These are phyloP conservation scores for Calonectria pseudoreteaudii DNA, from an alignment of 2,329 filamentous ascomycete species.

Conservation along the genomic window DNA sequence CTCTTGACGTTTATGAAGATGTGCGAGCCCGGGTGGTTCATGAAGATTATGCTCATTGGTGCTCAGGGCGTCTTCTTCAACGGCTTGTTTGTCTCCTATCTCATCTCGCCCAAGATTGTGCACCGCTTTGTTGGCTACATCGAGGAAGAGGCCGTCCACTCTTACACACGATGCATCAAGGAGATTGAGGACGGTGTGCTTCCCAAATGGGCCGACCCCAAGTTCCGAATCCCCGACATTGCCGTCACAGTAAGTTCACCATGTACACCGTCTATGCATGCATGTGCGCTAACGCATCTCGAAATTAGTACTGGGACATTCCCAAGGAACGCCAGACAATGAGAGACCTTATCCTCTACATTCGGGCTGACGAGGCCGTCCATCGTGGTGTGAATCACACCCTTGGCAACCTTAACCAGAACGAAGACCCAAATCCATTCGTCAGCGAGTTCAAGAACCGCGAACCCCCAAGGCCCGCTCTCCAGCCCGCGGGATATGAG, in stretches of 20 bases:
- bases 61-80: conserved; percentile 99
- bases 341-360: conserved; percentile 88
- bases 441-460: conserved; percentile 83
- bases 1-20: conserved; percentile 93
- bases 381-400: conserved; percentile 98
- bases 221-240: conserved; percentile 85
- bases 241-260: conserved; percentile 69
- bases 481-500: conserved; percentile 82
- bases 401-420: conserved; percentile 86
- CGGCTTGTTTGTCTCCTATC: conserved; percentile 87
- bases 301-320: conserved; percentile 85
- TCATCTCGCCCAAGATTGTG: conserved; percentile 86
- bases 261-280: neutral
- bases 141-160: conserved; percentile 96
- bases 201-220: conserved; percentile 79
- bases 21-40: conserved; percentile 80
- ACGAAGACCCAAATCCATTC: conserved; percentile 92
- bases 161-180: conserved; percentile 88
- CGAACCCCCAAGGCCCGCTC: conserved; percentile 72
- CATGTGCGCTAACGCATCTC: conserved; percentile 12
- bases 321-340: conserved; percentile 85
- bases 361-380: conserved; percentile 89
- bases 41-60: conserved; percentile 90
- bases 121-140: conserved; percentile 98
- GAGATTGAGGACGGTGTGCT: conserved; percentile 89